phyloP scores from a whole-genome alignment of 1,284 basidiomycete genomes.

The Exsudoporus floridanus region DNA sequence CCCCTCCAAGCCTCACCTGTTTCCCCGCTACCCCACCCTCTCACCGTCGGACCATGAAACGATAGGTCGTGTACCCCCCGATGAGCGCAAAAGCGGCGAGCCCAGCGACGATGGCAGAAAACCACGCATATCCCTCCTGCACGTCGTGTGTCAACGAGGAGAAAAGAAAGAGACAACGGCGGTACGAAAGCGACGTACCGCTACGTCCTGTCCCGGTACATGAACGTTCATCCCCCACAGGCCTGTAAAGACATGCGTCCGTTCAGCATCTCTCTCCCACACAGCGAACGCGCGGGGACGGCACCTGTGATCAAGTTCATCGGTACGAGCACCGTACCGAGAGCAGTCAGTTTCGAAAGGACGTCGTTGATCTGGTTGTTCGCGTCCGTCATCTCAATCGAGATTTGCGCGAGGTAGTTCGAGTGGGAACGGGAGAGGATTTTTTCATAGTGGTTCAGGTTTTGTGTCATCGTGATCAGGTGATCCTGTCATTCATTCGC shows the following conservation, averaged over 20 bases:
- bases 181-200: constrained; percentile 32
- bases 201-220: constrained; percentile 79
- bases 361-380: constrained; percentile 99
- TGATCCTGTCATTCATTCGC: constrained; percentile 67
- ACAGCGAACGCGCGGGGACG: neutral
- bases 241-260: constrained; percentile 39
- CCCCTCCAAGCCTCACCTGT: too few species aligned
- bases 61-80: constrained; percentile 82
- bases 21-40: too few species aligned
- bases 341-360: constrained; percentile 94
- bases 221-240: constrained; percentile 92
- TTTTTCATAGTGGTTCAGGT: constrained; percentile 98
- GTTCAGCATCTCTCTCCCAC: too few species aligned
- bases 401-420: constrained; percentile 98
- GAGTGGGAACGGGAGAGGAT: constrained; percentile 98
- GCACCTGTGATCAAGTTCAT: constrained; percentile 93
- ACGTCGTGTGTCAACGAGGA: neutral
- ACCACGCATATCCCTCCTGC: constrained; percentile 68
- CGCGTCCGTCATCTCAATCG: constrained; percentile 99
- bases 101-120: constrained; percentile 77
- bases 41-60: constrained; percentile 58
- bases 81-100: constrained; percentile 77
- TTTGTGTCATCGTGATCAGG: constrained; percentile 99
- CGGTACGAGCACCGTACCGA: constrained; percentile 96
- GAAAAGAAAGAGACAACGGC: too few species aligned